A percentile compares a stretch with the other conserved stretches of the same genome.
Evolutionary conservation across 2,329 filamentous ascomycete genomes (phyloP).

Genomic region (Macrophomina pseudophaseolina): DNA sequence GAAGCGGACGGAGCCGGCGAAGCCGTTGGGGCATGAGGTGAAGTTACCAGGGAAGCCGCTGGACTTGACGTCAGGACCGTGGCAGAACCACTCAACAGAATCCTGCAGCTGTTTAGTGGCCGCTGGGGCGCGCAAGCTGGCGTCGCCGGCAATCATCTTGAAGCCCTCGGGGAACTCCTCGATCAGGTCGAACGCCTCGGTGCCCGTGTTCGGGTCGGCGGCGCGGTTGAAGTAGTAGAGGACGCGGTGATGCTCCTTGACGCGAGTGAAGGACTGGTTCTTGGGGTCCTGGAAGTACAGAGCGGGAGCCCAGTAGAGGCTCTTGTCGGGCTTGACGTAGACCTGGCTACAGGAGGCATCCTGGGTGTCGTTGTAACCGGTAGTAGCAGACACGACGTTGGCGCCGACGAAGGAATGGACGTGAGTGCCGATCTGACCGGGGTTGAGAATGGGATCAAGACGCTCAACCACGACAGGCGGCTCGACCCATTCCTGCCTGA

Average conservation of each 20-base stretch:
- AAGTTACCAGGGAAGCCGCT: conserved; percentile 44
- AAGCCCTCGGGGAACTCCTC: conserved; percentile 44
- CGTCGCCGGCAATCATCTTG: conserved; percentile 44
- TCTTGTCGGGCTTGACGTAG: conserved; percentile 45
- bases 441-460: conserved; percentile 42
- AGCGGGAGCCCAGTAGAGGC: conserved; percentile 45
- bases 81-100: conserved; percentile 30
- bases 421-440: conserved; percentile 41
- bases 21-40: conserved; percentile 42
- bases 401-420: conserved; percentile 47
- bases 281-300: conserved; percentile 46
- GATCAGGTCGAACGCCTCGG: conserved; percentile 37
- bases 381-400: conserved; percentile 38
- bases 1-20: conserved; percentile 43
- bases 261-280: conserved; percentile 42
- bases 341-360: conserved; percentile 42
- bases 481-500: conserved; percentile 44
- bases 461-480: conserved; percentile 42
- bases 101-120: conserved; percentile 34
- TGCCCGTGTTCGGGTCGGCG: conserved; percentile 38
- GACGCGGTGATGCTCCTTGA: conserved; percentile 42
- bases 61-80: conserved; percentile 26
- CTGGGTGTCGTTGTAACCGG: conserved; percentile 37
- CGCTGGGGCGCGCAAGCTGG: conserved; percentile 37
- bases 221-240: conserved; percentile 40